Percentiles rank a stretch among this genome's conserved stretches.
Conservation (phyloP, 139 green algal species). For the Zygnema cylindricum region DNA sequence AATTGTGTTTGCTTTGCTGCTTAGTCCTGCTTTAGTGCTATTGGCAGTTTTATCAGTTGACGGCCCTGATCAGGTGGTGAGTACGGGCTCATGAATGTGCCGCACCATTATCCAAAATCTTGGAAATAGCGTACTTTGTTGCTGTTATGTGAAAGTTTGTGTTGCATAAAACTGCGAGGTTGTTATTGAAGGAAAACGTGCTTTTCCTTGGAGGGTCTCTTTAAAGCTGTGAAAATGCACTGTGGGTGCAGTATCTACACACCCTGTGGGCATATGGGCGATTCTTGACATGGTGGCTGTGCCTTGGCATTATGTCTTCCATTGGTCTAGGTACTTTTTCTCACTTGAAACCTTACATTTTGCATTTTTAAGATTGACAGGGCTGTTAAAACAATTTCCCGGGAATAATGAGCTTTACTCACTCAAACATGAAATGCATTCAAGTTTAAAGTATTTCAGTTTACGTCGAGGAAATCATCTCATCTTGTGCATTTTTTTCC, state of each 20-base stretch:
- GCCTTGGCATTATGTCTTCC: constrained; percentile 52
- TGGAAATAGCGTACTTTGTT: neutral
- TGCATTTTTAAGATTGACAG: too few relatives aligned
- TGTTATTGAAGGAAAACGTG: neutral
- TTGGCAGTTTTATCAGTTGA: neutral
- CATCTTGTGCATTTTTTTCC: neutral
- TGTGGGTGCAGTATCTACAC: constrained; percentile 24
- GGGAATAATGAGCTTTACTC: neutral
- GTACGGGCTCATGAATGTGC: neutral
- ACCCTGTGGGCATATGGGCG: constrained; percentile 17
- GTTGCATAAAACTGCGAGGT: neutral
- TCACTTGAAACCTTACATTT: neutral
- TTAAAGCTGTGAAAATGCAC: too few relatives aligned
- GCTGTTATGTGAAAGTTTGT: neutral
- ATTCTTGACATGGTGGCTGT: constrained; percentile 50
- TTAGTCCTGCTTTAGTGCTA: neutral
- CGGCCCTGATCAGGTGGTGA: neutral
- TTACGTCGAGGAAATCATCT: neutral
- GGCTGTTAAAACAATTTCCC: neutral
- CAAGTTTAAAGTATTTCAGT: neutral
- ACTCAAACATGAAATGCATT: neutral
- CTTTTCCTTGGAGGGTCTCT: too few relatives aligned
- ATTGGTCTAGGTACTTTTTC: constrained; percentile 55
- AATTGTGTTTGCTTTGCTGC: neutral
- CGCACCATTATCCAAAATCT: neutral